Base-by-base conservation (phyloP, 164 flowering plant species). In the Stephania cephalantha region DNA sequence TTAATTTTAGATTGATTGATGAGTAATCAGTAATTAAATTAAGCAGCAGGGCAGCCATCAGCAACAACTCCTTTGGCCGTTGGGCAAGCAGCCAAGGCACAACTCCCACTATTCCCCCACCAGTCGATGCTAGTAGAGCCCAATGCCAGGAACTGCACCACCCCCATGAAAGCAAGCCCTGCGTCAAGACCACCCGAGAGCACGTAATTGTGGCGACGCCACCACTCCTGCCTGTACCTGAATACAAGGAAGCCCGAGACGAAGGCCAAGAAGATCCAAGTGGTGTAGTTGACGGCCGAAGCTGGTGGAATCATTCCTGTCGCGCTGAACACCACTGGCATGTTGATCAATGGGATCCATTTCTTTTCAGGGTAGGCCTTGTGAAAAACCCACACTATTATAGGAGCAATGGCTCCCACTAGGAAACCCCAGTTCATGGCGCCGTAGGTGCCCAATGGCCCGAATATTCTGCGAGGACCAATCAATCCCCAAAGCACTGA, bases 401-500 rank as follows among this genome's bases (percentile, higher is more conserved):
- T 1, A 11, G 97, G 92, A 1, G 90, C 88, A 45, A 89, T 58
- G 2, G 94, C 95, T 11, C 95, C 94, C 0, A 46, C 90, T 8
- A 89, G 73, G 83, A 92, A 92, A 81, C 87, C 90, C 91, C 92
- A 87, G 63, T 89, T 90, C 25, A 92, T 67, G 3, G 84, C 82
- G 1, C 61, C 69, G 30, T 92, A 90, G 1, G 50, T 44, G 0
- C 97, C 93, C 20, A 83, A 75, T 68, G 88, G 86, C 1, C 95
- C 95, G 10, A 90, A 90, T 8, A 90, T 87, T 68, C 88, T 75
- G 0, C 90, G 82, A 1, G 94, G 97, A 1, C 94, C 93, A 7
- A 93, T 83, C 68, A 91, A 69, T 1, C 96, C 98, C 94, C 94
- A 93, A 1, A 91, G 85, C 3, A 93, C 93, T 1, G 96, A 91